phyloP scores from a whole-genome alignment of 352 stramenopile species.

The Saprolegnia parasitica region DNA sequence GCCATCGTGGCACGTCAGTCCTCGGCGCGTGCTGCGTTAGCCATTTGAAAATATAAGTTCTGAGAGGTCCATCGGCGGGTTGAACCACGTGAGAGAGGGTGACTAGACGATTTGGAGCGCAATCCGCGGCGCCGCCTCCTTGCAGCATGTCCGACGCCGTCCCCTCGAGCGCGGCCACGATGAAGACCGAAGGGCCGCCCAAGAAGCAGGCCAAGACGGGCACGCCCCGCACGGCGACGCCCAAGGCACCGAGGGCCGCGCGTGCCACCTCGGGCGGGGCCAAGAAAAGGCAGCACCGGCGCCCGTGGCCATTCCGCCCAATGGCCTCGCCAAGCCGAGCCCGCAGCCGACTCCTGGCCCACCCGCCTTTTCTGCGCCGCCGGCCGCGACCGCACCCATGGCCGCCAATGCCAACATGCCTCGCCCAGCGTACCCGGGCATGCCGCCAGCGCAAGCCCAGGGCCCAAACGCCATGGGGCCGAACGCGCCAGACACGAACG shows the following conservation, averaged over 20 bases:
- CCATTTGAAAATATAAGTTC: slow-evolving; percentile 16
- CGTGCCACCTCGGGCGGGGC: slow-evolving; percentile 7
- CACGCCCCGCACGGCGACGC: neutral
- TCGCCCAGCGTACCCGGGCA: neutral
- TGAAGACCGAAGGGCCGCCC: neutral
- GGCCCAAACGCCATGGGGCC: neutral
- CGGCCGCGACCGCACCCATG: neutral
- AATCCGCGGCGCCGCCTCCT: neutral
- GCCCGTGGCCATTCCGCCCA: neutral
- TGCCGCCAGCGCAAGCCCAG: neutral
- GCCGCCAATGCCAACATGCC: neutral
- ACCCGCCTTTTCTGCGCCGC: neutral
- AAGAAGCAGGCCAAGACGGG: slow-evolving; percentile 22
- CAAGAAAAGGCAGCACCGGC: slow-evolving; percentile 20
- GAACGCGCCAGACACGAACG: slow-evolving; percentile 5
- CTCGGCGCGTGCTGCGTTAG: neutral
- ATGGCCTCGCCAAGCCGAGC: neutral
- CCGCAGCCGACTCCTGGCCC: neutral
- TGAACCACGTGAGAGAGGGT: slow-evolving; percentile 16
- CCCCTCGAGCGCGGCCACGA: neutral
- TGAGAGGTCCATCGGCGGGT: slow-evolving; percentile 1
- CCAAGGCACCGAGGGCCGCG: slow-evolving; percentile 5
- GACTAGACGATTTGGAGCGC: slow-evolving; percentile 2
- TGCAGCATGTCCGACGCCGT: neutral
- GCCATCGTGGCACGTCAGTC: no score